A percentile compares a stretch with the other conserved stretches of the same genome.
phyloP scores from a whole-genome alignment of 164 flowering plant genomes.

The Cinnamomum micranthum region DNA sequence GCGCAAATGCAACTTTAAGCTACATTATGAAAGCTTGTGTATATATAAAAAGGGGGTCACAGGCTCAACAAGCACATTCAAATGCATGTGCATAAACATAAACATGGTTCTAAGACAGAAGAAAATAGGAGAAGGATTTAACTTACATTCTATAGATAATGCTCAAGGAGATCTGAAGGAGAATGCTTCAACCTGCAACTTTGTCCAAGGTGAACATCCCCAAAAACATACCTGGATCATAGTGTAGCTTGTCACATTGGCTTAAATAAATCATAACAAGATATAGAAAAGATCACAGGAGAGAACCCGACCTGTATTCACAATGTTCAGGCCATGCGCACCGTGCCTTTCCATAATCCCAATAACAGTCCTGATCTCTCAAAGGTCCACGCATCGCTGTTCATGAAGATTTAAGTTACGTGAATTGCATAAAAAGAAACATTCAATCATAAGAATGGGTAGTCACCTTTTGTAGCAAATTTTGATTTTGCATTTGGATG shows the following conservation, averaged over 20 bases:
- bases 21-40: background rate
- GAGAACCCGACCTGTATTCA: conserved; percentile 72
- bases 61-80: background rate
- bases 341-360: conserved; percentile 99
- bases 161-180: conserved; percentile 49
- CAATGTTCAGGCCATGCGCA: conserved; percentile 93
- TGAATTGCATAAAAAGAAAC: background rate
- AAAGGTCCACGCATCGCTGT: conserved; percentile 93
- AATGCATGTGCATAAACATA: background rate
- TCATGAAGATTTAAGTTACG: conserved; percentile 6
- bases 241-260: background rate
- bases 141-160: conserved; percentile 49
- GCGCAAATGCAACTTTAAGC: background rate
- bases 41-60: background rate
- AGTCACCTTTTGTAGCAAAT: conserved; percentile 85
- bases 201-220: conserved; percentile 97
- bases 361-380: conserved; percentile 90
- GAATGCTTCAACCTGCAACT: conserved; percentile 85
- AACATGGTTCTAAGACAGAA: background rate
- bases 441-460: background rate
- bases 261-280: background rate
- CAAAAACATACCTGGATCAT: conserved; percentile 73
- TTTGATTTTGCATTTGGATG: conserved; percentile 67
- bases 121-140: background rate
- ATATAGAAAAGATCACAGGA: background rate